Percentiles rank a stretch among this genome's conserved stretches.
Conservation (phyloP, 192 early-diverging fungal species). For the Backusella australiensis region DNA sequence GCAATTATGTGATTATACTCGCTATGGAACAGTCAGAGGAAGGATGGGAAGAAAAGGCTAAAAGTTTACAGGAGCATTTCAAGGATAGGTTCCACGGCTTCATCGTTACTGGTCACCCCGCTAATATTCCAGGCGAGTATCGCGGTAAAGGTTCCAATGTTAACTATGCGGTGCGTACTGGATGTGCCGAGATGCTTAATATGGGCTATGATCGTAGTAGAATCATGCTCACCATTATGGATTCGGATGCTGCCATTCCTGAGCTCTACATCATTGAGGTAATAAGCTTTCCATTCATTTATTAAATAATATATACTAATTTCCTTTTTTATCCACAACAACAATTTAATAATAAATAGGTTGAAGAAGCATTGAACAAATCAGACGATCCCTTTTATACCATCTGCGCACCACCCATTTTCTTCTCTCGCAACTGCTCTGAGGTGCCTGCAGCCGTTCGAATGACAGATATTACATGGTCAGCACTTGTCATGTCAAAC, state of each 20-base stretch:
- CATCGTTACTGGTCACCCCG: conserved; percentile 66
- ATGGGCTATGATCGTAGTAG: conserved; percentile 43
- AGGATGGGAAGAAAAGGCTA: conserved; percentile 53
- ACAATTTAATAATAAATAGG: neutral
- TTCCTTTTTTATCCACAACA: neutral
- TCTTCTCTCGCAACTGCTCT: conserved; percentile 58
- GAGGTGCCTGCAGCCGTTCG: conserved; percentile 70
- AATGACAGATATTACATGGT: conserved; percentile 72
- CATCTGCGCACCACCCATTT: conserved; percentile 47
- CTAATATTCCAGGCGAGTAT: conserved; percentile 61
- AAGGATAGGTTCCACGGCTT: conserved; percentile 59
- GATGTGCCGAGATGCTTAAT: conserved; percentile 28
- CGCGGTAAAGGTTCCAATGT: conserved; percentile 76
- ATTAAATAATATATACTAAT: neutral
- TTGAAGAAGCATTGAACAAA: conserved; percentile 31
- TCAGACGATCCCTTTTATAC: conserved; percentile 45
- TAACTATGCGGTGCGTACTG: conserved; percentile 54
- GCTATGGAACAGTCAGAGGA: conserved; percentile 72
- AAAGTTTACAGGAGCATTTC: conserved; percentile 49
- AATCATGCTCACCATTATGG: conserved; percentile 63
- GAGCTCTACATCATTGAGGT: conserved; percentile 63
- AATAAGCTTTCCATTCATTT: neutral
- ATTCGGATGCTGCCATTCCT: conserved; percentile 75
- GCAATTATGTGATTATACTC: conserved; percentile 54
- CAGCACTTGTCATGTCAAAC: conserved; percentile 74